Conservation (phyloP, 441 rosid species). For the Oxalis stricta region DNA sequence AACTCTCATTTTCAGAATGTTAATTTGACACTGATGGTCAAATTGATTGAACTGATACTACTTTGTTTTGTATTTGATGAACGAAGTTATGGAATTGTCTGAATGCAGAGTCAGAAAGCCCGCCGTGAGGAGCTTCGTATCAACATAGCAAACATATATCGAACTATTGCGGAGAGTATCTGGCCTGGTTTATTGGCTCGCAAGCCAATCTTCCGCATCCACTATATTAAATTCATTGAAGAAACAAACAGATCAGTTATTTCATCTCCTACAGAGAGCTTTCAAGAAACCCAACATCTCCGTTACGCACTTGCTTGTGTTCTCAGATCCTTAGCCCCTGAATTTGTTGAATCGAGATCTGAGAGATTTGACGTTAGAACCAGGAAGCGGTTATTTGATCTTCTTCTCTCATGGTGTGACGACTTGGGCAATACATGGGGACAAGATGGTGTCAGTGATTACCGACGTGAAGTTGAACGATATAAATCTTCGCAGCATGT, state of each 20-base stretch:
- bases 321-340: conserved; percentile 87
- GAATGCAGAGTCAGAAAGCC: conserved; percentile 75
- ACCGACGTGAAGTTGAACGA: conserved; percentile 98
- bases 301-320: conserved; percentile 93
- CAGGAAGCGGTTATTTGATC: conserved; percentile 84
- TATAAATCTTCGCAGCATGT: conserved; percentile 89
- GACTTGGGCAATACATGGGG: conserved; percentile 84
- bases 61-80: not conserved
- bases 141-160: conserved; percentile 82
- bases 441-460: conserved; percentile 78
- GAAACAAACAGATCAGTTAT: conserved; percentile 66
- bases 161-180: conserved; percentile 75
- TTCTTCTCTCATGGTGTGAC: conserved; percentile 91
- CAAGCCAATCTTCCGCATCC: conserved; percentile 78
- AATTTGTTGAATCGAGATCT: conserved; percentile 85
- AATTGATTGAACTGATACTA: not conserved
- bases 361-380: conserved; percentile 86
- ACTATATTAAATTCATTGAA: conserved; percentile 88
- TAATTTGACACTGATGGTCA: no score
- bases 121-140: conserved; percentile 94
- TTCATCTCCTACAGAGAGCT: conserved; percentile 57
- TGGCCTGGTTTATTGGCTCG: conserved; percentile 96
- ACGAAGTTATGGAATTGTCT: conserved; percentile 8
- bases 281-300: conserved; percentile 88
- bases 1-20: no score